Percentiles rank a stretch among this genome's conserved stretches.
phyloP scores from a whole-genome alignment of 148 eudicot genomes.

The Polygonum maritimum region DNA sequence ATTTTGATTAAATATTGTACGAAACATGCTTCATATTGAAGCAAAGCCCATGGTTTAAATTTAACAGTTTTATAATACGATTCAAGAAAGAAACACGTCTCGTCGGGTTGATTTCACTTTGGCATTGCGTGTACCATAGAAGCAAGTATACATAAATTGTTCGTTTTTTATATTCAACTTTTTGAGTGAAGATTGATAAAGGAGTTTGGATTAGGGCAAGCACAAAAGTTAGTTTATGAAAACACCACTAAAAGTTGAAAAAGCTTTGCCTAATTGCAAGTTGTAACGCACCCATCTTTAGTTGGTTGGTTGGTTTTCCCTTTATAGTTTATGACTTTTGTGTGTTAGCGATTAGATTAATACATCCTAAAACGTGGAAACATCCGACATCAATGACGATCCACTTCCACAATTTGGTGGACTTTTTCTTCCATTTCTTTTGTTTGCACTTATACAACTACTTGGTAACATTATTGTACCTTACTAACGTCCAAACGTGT shows the following conservation, averaged over 20 bases:
- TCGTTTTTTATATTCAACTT: background rate
- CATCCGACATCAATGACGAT: background rate
- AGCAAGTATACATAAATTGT: background rate
- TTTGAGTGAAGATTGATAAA: background rate
- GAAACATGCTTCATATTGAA: background rate
- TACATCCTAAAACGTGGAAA: background rate
- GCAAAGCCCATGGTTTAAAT: background rate
- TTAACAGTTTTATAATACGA: background rate
- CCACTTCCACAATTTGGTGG: background rate
- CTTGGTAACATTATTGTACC: too few relatives aligned
- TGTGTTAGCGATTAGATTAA: background rate
- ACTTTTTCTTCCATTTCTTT: background rate
- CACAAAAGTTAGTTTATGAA: background rate
- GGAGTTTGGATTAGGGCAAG: background rate
- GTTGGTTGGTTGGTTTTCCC: slow-evolving; percentile 1
- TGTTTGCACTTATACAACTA: background rate
- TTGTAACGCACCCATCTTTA: slow-evolving; percentile 8
- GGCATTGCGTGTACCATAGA: slow-evolving; percentile 1
- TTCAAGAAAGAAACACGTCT: background rate
- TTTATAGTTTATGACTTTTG: background rate
- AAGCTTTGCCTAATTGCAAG: slow-evolving; percentile 9
- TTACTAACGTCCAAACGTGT: too few relatives aligned
- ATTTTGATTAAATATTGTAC: background rate
- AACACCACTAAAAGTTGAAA: background rate
- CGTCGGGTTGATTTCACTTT: background rate